Evolutionary conservation across 306 rosid species (phyloP), one percentile per base, ranked within the genome.

Genomic region (Sechiopsis laciniata): DNA sequence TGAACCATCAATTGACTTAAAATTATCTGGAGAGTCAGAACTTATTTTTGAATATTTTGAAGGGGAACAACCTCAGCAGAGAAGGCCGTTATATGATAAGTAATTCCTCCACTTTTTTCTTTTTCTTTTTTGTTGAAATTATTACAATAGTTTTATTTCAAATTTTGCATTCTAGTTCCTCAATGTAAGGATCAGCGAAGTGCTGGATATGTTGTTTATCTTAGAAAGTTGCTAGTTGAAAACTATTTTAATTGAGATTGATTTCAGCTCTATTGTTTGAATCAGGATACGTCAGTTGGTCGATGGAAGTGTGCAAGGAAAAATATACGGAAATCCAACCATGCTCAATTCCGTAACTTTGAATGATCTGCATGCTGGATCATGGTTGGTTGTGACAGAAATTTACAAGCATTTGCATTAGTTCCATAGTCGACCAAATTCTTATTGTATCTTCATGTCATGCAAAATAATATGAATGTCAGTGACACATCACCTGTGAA

Each of bases 1-100:
- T 55, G 67, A 70, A 85, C 81, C 73, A 73, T 76, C 80, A 56
- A 74, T 21, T 20, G 75, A 66, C 75, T 70, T 81, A 60, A 54
- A 57, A 6, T 73, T 56, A 40, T 63, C 74, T 67, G 54, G 82
- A 75, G 97, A 86, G 68, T 73, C 56, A 26, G 96, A 89, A 77
- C 88, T 88, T 66, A 82, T 89, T 73, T 88, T 86, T 76, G 97
- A 91, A 84, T 91, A 86, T 89, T 91, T 91, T 85, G 97, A 91
- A 82, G 55, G 66, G 64, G 87, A 85, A 58, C 96, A 77, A 77
- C 96, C 97, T 67, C 97, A 87, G 76, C 88, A 81, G 82, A 88
- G 97, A 75, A 82, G 10, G 61, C 88, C 96, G 45, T 82, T 91
- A 58, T 85, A 83, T 77, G 88, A 87, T 63, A 91, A 82, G 97